Evolutionary conservation across 1,139 yeast genomes (phyloP), one percentile per base, ranked within the genome.

Genomic region (Saccharomyces hybrid): DNA sequence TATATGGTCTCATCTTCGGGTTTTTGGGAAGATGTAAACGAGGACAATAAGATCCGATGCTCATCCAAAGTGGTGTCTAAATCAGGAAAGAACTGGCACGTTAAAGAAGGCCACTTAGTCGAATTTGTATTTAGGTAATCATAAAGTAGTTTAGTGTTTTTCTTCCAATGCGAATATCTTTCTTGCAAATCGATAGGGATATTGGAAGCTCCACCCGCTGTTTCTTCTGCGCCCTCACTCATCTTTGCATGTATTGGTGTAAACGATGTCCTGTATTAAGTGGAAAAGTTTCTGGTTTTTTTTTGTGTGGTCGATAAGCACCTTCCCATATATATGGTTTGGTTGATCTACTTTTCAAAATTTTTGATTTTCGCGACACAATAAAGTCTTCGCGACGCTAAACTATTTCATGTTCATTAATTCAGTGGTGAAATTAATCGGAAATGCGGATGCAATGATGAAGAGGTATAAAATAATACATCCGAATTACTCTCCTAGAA

Each of bases 61-160:
- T 62, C 59, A 55, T 67, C 70, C 4, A 59, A 55, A 1, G 62
- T 47, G 5, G 61, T 57, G 29, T 69, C 69, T 25, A 67, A 70
- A 51, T 78, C 80, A 0, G 89, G 89, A 49, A 85, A 73, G 81
- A 88, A 84, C 65, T 85, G 86, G n/a, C 86, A 79, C 1, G 91
- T 82, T 49, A 86, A 70, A 0, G 93, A 85, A 0, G 95, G 95
- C 95, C 95, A 86, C 41, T 85, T 80, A 50, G 85, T 73, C 3
- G 89, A 86, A 2, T 86, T 83, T 54, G 88, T 90, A 60, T 85
- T 82, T 42, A 86, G 79, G 66, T 84, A 85, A 62, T 84, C 88
- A 64, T 86, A 86, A 78, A 85, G 78, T 61, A 80, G 81, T 49
- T 85, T 80, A 54, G 91, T 82, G 64, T 86, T 86, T 65, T 84